Base-by-base conservation (phyloP, 2,329 filamentous ascomycete genomes). In the Fusarium neocosmosporiellum region DNA sequence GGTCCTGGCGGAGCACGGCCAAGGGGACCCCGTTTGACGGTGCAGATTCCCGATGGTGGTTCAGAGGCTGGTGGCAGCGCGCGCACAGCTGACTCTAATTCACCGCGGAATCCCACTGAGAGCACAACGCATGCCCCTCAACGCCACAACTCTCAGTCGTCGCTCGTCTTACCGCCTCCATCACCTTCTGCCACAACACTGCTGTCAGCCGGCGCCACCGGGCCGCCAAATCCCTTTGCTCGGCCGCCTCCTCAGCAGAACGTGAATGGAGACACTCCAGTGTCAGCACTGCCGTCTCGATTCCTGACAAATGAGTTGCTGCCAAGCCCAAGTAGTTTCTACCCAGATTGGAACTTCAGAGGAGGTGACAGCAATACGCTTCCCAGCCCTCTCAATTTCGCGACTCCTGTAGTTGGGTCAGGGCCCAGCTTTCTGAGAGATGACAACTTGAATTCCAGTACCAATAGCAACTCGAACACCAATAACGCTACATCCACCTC, bases 141-240 rank as follows among this genome's bases (percentile, higher is more conserved):
- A 50, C 85, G 86, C 29, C 83, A 86, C 66, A 84, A 90, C 53
- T 90, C 88, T 7, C 89, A 92, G 75, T 87, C 89, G 18, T 88
- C 89, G 6, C 91, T 97, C 22, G 94, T 98, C 4, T 87, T 99
- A 7, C 96, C 96, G 20, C 96, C 96, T 9, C 96, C 96, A 0
- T 98, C 96, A 1, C 96, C 96, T 0, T 97, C 94, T 33, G 93
- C 94, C 3, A 93, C 93, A 24, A 91, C 94, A 3, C 86, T 98
- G 8, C 86, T 98, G 63, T 98, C 95, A 55, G 96, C 96, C 0
- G 96, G 96, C 43, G 96, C 96, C 10, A 93, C 92, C 39, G 96
- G 96, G 0, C 96, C 96, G 16, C 95, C 95, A 3, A 99, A 99
- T 80, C 96, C 96, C 0, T 99, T 98, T 81, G 96, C 96, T 9